Evolutionary conservation across 2,329 filamentous ascomycete species (phyloP), one percentile per base, ranked within the genome.

Genomic region (Pleomassaria siparia): DNA sequence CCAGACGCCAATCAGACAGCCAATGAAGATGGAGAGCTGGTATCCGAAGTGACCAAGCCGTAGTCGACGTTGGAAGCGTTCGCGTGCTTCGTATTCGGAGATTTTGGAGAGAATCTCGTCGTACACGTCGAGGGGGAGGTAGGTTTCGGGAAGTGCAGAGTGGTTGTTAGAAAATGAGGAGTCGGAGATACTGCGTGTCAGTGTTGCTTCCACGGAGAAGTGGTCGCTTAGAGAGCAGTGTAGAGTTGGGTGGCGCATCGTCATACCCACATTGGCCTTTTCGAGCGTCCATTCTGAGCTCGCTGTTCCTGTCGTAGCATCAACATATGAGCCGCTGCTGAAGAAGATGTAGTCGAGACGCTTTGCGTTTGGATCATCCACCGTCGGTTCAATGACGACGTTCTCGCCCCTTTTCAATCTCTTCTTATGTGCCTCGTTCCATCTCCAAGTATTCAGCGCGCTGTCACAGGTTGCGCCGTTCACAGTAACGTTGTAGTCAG

Each of bases 281-380:
- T 84, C 79, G 49, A 96, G 83, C 11, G 81, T 75, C 91, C 91
- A 96, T 47, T 72, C 71, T 6, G 58, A 45, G 1, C 47, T 57
- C 4, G 53, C 46, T 20, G 63, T 52, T 8, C 64, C 64, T 15
- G 62, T 63, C n/a, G 59, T 49, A 2, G 58, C 55, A 35, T 62
- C 54, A 11, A 58, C 62, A 13, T 54, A 55, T 24, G 51, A 53
- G 28, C 59, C 65, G 44, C 63, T 63, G 52, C 66, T 64, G 58
- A 89, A 86, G 72, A 99, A 97, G 63, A 99, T 87, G 72, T 99
- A 99, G 72, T 99, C 94, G 40, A 97, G 80, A 18, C 94, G 80
- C 69, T 96, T 92, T n/a, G 88, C 92, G 20, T 77, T 78, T 0
- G 83, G 83, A 65, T 96, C 91, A 3, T 78, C 71, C 0, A 82